Evolutionary conservation across 2,329 filamentous ascomycete species (phyloP).

Genomic region (Penicillium palitans): DNA sequence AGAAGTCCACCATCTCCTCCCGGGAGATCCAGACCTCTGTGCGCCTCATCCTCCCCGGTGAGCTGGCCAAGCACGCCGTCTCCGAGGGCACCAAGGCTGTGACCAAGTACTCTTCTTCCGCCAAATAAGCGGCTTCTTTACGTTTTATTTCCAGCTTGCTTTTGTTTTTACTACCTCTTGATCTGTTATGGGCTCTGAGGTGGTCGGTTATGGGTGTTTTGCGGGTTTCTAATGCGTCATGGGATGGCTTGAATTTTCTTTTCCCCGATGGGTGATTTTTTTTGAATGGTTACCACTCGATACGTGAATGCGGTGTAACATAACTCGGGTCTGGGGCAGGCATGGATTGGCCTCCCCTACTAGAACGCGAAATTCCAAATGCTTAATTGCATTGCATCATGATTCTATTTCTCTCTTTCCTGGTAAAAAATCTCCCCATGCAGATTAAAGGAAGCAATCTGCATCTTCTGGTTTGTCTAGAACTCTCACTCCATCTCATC

Average conservation of each 20-base stretch:
- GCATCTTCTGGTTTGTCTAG: neutral
- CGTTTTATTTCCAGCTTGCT: constrained; percentile 57
- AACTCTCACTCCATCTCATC: constrained; percentile 38
- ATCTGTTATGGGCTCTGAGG: constrained; percentile 46
- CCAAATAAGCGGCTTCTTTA: constrained; percentile 74
- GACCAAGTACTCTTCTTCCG: constrained; percentile 99
- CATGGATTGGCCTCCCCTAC: constrained; percentile 32
- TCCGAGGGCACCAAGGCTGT: constrained; percentile 99
- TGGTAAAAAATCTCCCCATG: neutral
- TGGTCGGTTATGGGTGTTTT: constrained; percentile 48
- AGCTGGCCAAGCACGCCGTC: constrained; percentile 98
- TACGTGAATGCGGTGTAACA: constrained; percentile 49
- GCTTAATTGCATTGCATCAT: constrained; percentile 31
- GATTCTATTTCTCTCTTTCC: constrained; percentile 11
- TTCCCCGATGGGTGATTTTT: constrained; percentile 43
- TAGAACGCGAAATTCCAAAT: constrained; percentile 42
- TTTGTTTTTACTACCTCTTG: constrained; percentile 43
- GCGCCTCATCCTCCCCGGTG: constrained; percentile 94
- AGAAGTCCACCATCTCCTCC: constrained; percentile 99
- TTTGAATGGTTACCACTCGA: constrained; percentile 43
- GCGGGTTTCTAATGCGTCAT: constrained; percentile 50
- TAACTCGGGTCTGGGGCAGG: constrained; percentile 44
- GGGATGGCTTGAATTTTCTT: constrained; percentile 48
- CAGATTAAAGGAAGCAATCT: neutral
- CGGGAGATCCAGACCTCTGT: constrained; percentile 99